Base-by-base conservation (phyloP, 2,329 filamentous ascomycete species). In the Monilinia aucupariae region DNA sequence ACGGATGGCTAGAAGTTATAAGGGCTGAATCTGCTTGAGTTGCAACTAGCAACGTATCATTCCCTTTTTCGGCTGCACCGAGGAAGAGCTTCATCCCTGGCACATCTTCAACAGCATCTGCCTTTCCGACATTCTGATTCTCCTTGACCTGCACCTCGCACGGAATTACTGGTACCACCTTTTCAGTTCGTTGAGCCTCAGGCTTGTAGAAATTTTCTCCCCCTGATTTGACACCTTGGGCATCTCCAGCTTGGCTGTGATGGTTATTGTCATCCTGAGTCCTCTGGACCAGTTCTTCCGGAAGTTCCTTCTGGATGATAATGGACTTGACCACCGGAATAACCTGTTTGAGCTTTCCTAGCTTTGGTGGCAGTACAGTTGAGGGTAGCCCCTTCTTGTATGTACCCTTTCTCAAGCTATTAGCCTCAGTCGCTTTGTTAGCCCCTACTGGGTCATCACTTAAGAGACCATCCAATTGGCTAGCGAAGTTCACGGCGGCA, bases 381-480 rank as follows among this genome's bases (percentile, higher is more conserved):
- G 30, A 41, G 5, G 4, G n/a, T 17, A n/a, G 5, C 1, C 3
- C 25, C n/a, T 12, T 48, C 30, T 47, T 58, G 43, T 25, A 47
- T 6, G 34, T 43, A 25, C 41, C 30, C 15, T 37, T 58, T 9
- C 22, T 58, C n/a, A n/a, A 37, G 34, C 2, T 20, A 25, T 47
- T 34, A 22, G 43, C 48, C 5, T 34, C 7, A 25, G 13, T 37
- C 4, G 4, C 25, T 41, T 20, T 25, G 4, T 34, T 47, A 25
- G 47, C 54, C 4, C 30, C 54, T 0, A 17, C 32, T 22, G 30
- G 15, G 7, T 47, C 54, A 32, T 60, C 58, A 10, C 47, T 53
- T 7, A 60, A 32, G 8, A 60, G 47, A 30, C n/a, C 48, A 60
- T 32, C 37, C 20, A 60, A 30, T 60, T 43, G 47, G 20, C 20